A percentile compares a stretch with the other conserved stretches of the same genome.
Conservation (phyloP, 495 filamentous ascomycete genomes). For the Halenospora varia region DNA sequence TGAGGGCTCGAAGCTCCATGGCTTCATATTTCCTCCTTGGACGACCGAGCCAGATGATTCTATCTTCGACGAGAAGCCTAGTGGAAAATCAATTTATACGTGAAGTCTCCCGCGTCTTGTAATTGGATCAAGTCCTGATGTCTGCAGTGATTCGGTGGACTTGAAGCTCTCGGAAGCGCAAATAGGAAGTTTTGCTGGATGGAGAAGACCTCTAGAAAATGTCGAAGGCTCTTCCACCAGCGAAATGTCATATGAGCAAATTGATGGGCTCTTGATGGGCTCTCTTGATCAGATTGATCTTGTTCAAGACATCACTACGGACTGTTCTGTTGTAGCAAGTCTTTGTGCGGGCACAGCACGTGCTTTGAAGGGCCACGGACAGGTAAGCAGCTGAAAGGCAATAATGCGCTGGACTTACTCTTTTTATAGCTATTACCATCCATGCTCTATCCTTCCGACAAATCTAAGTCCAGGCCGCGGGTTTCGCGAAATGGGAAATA, state of each 20-base stretch:
- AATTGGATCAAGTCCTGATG: neutral
- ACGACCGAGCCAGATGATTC: conserved; percentile 44
- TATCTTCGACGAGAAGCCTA: conserved; percentile 16
- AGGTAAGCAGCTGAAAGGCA: conserved; percentile 37
- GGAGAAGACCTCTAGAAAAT: conserved; percentile 70
- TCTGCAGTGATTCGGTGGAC: conserved; percentile 59
- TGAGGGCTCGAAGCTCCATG: conserved; percentile 73
- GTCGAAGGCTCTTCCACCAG: conserved; percentile 4
- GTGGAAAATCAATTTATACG: conserved; percentile 22
- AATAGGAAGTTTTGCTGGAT: conserved; percentile 66
- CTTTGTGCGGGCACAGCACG: conserved; percentile 78
- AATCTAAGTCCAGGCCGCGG: conserved; percentile 44
- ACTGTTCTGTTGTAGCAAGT: conserved; percentile 96
- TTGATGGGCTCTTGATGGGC: conserved; percentile 44
- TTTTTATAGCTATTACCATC: conserved; percentile 58
- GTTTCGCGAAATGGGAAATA: conserved; percentile 82
- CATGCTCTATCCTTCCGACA: conserved; percentile 70
- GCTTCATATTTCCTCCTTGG: conserved; percentile 82
- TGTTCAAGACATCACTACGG: conserved; percentile 88
- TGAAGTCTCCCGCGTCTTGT: conserved; percentile 20
- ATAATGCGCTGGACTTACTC: neutral
- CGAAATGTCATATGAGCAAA: neutral
- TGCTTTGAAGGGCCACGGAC: conserved; percentile 52
- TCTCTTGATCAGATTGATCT: conserved; percentile 61
- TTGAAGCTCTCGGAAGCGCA: conserved; percentile 69